Conservation (phyloP, 2,329 filamentous ascomycete species). For the Rosellinia necatrix region DNA sequence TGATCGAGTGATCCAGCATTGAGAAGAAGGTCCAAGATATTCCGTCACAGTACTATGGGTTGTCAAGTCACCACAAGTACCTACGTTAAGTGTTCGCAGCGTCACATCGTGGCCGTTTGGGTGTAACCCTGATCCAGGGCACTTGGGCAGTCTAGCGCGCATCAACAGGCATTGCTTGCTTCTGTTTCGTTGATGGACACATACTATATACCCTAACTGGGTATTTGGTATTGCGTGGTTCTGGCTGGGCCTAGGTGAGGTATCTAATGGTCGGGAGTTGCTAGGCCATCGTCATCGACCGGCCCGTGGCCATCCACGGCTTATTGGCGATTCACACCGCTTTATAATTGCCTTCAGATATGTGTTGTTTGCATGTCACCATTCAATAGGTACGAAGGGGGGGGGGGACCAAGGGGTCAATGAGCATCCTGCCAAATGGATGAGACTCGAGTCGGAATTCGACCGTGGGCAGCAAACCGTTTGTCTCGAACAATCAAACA, state of each 20-base stretch:
- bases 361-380: constrained; percentile 1
- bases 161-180: constrained; percentile 3
- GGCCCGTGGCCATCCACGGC: no score
- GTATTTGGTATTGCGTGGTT: no score
- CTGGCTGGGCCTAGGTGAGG: no score
- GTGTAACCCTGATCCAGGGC: constrained; percentile 14
- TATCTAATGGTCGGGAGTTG: no score
- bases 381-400: no score
- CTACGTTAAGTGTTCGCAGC: not conserved
- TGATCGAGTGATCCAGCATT: not conserved
- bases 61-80: no score
- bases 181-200: constrained; percentile 11
- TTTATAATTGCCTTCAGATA: not conserved
- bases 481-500: constrained; percentile 6
- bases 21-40: no score
- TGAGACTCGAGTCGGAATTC: not conserved
- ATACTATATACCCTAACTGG: no score
- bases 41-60: no score
- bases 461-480: constrained; percentile 9
- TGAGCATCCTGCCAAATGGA: not conserved
- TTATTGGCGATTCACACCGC: no score
- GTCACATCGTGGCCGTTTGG: constrained; percentile 15
- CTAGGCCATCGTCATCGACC: not conserved
- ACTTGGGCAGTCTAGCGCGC: constrained; percentile 9
- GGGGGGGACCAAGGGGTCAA: not conserved